These are phyloP conservation scores for Melampsora americana DNA, from an alignment of 1,284 basidiomycete species.

Conservation along the genomic window DNA sequence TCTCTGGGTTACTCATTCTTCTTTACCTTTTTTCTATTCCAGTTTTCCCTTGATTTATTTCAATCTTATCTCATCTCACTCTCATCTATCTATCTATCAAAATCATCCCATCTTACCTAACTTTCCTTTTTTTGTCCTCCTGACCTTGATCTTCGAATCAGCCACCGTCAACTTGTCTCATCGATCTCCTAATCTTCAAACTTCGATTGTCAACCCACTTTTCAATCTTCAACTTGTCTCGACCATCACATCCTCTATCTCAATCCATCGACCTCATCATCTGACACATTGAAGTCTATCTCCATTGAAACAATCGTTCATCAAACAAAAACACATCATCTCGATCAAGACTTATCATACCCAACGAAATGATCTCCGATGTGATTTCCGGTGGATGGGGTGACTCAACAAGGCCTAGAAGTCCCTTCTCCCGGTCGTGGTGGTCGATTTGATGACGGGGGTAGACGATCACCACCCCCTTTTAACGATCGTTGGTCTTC, in stretches of 20 bases:
- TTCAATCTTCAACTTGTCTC: not conserved
- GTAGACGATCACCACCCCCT: conserved; percentile 29
- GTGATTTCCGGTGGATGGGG: not conserved
- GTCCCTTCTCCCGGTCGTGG: conserved; percentile 41
- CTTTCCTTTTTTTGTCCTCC: not conserved
- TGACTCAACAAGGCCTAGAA: conserved; percentile 28
- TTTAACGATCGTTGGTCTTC: not conserved
- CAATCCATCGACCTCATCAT: not conserved
- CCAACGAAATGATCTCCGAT: not conserved
- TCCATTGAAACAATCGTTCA: too few relatives aligned
- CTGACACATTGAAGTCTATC: not conserved
- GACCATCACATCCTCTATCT: not conserved
- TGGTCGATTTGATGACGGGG: conserved; percentile 40
- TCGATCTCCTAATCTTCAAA: not conserved
- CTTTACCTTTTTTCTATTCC: not conserved
- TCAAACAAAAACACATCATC: too few relatives aligned
- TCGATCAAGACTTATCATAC: not conserved
- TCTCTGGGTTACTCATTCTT: not conserved
- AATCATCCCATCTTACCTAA: not conserved
- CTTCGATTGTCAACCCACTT: not conserved
- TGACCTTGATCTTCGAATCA: not conserved
- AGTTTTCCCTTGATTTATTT: not conserved
- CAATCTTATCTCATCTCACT: not conserved
- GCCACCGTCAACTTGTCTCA: not conserved
- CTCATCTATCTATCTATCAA: not conserved